A percentile compares a stretch with the other conserved stretches of the same genome.
Evolutionary conservation across 1,139 yeast species (phyloP).

Genomic region (Geotrichum cucujoidarum): DNA sequence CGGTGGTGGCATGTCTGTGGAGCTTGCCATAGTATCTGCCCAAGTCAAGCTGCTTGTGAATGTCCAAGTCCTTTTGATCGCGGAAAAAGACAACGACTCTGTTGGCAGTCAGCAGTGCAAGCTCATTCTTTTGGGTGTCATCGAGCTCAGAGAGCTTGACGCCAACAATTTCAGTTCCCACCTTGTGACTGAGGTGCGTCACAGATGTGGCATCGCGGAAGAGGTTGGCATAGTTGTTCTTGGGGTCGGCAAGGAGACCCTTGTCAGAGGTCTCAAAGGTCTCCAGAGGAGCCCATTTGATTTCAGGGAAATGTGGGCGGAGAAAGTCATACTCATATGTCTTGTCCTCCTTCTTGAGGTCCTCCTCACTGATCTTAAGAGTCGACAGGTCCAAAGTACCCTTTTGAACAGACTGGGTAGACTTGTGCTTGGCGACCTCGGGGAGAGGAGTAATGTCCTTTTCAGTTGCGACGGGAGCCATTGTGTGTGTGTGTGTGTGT

Average conservation of each 20-base stretch:
- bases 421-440: neutral
- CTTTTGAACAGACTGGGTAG: conserved; percentile 10
- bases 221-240: conserved; percentile 43
- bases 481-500: neutral
- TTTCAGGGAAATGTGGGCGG: conserved; percentile 35
- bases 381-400: conserved; percentile 14
- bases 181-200: conserved; percentile 52
- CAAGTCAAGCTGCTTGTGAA: conserved; percentile 51
- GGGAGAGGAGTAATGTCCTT: neutral
- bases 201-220: conserved; percentile 42
- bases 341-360: conserved; percentile 9
- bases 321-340: conserved; percentile 19
- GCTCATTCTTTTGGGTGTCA: conserved; percentile 54
- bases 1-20: conserved; percentile 71
- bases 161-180: conserved; percentile 60
- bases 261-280: conserved; percentile 22
- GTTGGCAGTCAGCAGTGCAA: conserved; percentile 59
- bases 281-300: conserved; percentile 30
- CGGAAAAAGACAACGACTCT: conserved; percentile 67
- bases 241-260: conserved; percentile 22
- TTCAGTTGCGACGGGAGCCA: conserved; percentile 1
- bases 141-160: conserved; percentile 45
- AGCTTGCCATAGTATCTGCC: conserved; percentile 63
- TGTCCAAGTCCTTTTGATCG: conserved; percentile 50
- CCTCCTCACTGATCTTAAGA: conserved; percentile 6